Conservation (phyloP, 2,329 filamentous ascomycete species). For the Clonostachys rosea region DNA sequence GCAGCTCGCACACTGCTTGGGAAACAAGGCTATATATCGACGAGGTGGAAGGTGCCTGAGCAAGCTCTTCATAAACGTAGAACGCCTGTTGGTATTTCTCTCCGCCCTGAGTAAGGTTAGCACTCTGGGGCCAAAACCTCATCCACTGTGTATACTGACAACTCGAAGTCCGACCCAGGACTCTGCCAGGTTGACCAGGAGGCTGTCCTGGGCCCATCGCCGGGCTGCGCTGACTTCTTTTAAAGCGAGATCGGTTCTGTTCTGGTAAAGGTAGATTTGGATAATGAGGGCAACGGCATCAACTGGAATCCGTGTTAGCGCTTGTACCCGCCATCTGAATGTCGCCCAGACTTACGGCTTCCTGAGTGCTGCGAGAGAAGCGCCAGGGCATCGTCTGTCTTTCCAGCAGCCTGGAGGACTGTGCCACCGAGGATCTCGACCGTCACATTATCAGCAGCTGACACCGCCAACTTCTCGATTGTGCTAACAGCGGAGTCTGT, state of each 20-base stretch:
- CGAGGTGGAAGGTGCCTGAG: slow-evolving; percentile 77
- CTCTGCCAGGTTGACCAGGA: slow-evolving; percentile 91
- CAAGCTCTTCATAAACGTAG: slow-evolving; percentile 96
- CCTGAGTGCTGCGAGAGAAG: slow-evolving; percentile 81
- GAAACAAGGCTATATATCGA: slow-evolving; percentile 73
- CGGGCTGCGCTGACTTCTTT: slow-evolving; percentile 86
- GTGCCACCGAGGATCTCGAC: slow-evolving; percentile 83
- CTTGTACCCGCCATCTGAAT: neutral
- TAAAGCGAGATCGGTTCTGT: slow-evolving; percentile 82
- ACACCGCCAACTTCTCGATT: slow-evolving; percentile 63
- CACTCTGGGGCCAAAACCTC: neutral
- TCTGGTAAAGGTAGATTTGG: slow-evolving; percentile 89
- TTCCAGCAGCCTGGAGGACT: slow-evolving; percentile 73
- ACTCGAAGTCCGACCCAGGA: slow-evolving; percentile 89
- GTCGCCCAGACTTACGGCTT: slow-evolving; percentile 56
- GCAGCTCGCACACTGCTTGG: slow-evolving; percentile 87
- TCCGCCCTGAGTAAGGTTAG: slow-evolving; percentile 62
- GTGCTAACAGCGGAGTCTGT: slow-evolving; percentile 56
- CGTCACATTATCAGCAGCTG: slow-evolving; percentile 65
- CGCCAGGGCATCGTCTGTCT: slow-evolving; percentile 79
- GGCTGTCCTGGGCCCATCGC: slow-evolving; percentile 91
- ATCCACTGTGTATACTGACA: slow-evolving; percentile 41
- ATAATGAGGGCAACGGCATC: slow-evolving; percentile 81
- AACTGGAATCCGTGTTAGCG: slow-evolving; percentile 33
- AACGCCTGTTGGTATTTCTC: slow-evolving; percentile 96